Base-by-base conservation (phyloP, 2,329 filamentous ascomycete species). In the Colletotrichum sp. region DNA sequence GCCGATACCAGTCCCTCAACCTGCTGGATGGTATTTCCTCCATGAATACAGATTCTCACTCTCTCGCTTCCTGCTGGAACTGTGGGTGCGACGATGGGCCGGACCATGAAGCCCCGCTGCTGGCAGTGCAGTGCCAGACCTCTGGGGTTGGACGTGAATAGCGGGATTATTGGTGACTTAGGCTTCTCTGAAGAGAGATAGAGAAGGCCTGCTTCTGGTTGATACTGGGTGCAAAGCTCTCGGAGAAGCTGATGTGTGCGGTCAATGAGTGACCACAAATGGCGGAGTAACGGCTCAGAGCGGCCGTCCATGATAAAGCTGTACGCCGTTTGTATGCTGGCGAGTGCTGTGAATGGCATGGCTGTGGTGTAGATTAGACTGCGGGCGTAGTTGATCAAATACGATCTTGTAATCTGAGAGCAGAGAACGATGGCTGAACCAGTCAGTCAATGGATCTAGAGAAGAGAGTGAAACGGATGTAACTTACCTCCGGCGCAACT, bases 311-410 rank as follows among this genome's bases (percentile, higher is more conserved):
- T 81, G n/a, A 95, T 84, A 36, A 92, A 88, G 9, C 88, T 86
- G 79, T 93, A 94, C 0, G 89, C 87, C 0, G 90, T 87, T 57
- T 88, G 85, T 68, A 94, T 92, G 16, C 89, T 89, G 0, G 90
- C 90, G 2, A 94, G 86, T 3, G 89, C 88, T 0, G 93, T 90
- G 55, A 91, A 91, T 0, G 91, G 89, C 84, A 94, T 89, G 34
- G 93, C 92, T 0, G 93, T 95, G 0, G 93, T 95, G 82, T 95
- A 96, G 71, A 95, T 95, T 57, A 95, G 84, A 3, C 90, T 92
- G n/a, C 93, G 90, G 1, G 94, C 93, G 80, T 95, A 95, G 80
- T 96, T 95, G 83, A 95, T 90, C 68, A 95, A 86, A 77, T 95
- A 95, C 2, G 90, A 84, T 28, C 92, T 87, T 0, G 92, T 90